These are phyloP conservation scores for Penicillium sp. DNA, from an alignment of 2,329 filamentous ascomycete species.

Conservation along the genomic window DNA sequence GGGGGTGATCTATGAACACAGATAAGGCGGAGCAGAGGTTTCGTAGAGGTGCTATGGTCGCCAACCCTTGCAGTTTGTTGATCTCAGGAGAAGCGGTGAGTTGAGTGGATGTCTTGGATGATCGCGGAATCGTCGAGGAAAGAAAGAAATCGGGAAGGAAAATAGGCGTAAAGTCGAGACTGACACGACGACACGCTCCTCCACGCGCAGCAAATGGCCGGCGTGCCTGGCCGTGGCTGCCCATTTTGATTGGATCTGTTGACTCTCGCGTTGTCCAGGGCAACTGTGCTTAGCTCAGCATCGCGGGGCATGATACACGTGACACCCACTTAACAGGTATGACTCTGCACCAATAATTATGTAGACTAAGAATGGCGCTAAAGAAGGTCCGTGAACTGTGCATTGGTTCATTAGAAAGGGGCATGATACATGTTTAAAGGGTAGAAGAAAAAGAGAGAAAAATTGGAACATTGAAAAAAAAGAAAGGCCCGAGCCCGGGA, in stretches of 20 bases:
- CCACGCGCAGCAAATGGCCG: background rate
- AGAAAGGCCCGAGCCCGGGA: too few species aligned
- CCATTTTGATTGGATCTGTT: constrained; percentile 11
- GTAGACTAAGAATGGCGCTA: too few species aligned
- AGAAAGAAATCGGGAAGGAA: background rate
- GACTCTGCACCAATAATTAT: too few species aligned
- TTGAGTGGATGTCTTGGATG: background rate
- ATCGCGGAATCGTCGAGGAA: background rate
- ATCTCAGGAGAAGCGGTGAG: constrained; percentile 20
- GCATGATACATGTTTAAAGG: too few species aligned
- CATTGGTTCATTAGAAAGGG: too few species aligned
- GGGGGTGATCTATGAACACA: constrained; percentile 11
- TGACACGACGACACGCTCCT: constrained; percentile 1
- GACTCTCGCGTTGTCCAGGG: constrained; percentile 20
- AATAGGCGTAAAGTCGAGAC: background rate
- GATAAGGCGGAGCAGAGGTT: constrained; percentile 1
- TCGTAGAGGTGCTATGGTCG: background rate
- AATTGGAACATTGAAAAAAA: too few species aligned
- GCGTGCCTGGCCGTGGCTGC: constrained; percentile 9
- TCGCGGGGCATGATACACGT: background rate
- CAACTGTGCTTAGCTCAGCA: constrained; percentile 18
- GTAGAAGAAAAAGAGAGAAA: too few species aligned
- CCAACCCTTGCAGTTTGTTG: constrained; percentile 20
- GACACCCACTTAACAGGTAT: too few species aligned
- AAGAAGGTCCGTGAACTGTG: too few species aligned